Base-by-base conservation (phyloP, 1,284 basidiomycete species). In the Amylostereum areolatum region DNA sequence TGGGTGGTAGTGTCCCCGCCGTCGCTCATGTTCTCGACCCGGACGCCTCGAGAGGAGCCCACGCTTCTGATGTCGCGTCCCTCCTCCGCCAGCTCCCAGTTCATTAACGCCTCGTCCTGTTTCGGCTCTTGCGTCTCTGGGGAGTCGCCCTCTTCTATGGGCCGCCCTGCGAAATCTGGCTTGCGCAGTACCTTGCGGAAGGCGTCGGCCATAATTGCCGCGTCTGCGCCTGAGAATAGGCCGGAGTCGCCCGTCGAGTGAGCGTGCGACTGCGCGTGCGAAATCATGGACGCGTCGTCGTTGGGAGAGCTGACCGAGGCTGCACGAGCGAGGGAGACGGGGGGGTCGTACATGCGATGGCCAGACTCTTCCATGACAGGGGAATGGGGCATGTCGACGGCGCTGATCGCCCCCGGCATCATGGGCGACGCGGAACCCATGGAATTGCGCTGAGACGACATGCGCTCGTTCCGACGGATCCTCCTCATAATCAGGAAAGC, bases 201-300 rank as follows among this genome's bases (percentile, higher is more conserved):
- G 4, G 90, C 89, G 66, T 88, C 83, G 30, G 89, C 89, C 83
- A 92, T 90, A 60, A 92, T 88, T 30, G 87, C 86, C 45, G 89
- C 89, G 65, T 92, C 89, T 30, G 85, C 82, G 27, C 81, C 83
- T 29, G 83, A 87, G 67, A 92, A 85, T 11, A 81, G 81, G 12
- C 78, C 85, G 31, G 74, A 65, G 43, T 81, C 81, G 47, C 75
- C 74, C 48, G 72, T 70, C 47, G 74, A 78, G 43, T 77, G 80
- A 4, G 75, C 68, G 40, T 81, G 77, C 47, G 74, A 78, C 39
- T 77, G 80, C 4, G 76, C 68, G 40, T 81, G 77, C 42, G 82
- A 84, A 40, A 81, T 77, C 12, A 78, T 81, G 45, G 83, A 87
- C 42, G 81, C 83, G 11, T 81, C 85, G 59, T 72, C 71, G 40